Evolutionary conservation across 2,329 filamentous ascomycete genomes (phyloP), one percentile per base, ranked within the genome.

Genomic region (Fusarium avenaceum): DNA sequence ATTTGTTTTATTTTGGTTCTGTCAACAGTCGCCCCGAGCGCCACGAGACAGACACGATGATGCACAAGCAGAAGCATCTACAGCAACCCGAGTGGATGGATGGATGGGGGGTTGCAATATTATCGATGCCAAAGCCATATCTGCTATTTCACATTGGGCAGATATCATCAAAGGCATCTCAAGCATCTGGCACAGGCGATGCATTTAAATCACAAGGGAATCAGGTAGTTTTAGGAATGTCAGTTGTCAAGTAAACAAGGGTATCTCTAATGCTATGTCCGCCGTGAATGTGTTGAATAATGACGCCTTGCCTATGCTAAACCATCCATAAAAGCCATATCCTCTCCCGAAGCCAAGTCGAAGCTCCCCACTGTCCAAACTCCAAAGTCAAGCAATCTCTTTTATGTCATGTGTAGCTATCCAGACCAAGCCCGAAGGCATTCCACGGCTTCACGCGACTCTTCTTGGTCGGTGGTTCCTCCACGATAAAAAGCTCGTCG

Each of bases 401-500:
- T 28, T 17, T 46, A 30, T 10, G 28, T 30, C 44, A 62, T 26
- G 40, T 48, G n/a, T 38, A 72, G 14, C 44, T 35, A 54, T 47
- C 45, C 44, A 46, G 45, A 26, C 50, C 56, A 35, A 60, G 11
- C 28, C 33, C 50, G 19, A 44, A 64, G 4, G 38, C 57, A 24
- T 38, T 30, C 48, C 45, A 49, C 1, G 46, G 46, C 52, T 52
- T 49, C 5, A 28, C 39, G 6, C 60, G 67, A 14, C 35, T 48
- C 35, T 65, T 69, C 19, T 69, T 72, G 4, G 32, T 7, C 19
- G 65, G 56, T 2, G 63, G 67, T 20, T 75, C 75, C 28, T 76
- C 76, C 8, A 78, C 76, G 14, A 78, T 19, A 5, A 78, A 72
- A 22, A 75, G 62, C 63, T 78, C 76, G 11, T 76, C 66, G 0